Conservation (phyloP, 805 yeast species). For the Zygosaccharomyces pseudorouxii region DNA sequence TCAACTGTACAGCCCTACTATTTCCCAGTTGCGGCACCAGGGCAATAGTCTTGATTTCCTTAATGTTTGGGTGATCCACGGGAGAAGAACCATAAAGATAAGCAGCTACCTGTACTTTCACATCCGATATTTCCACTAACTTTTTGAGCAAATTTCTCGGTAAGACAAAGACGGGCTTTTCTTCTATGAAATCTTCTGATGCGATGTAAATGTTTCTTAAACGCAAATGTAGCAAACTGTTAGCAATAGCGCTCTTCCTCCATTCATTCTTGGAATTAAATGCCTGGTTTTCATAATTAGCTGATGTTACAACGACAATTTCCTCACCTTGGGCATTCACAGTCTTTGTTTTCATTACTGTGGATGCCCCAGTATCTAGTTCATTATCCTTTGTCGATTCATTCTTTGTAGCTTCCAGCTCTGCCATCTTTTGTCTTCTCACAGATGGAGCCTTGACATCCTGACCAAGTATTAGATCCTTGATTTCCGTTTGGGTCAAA, state of each 20-base stretch:
- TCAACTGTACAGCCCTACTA: constrained; percentile 58
- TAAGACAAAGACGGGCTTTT: constrained; percentile 62
- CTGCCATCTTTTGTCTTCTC: constrained; percentile 78
- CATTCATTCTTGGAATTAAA: constrained; percentile 86
- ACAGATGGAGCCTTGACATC: constrained; percentile 87
- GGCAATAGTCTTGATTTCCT: constrained; percentile 71
- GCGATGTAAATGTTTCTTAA: constrained; percentile 70
- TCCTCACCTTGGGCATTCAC: constrained; percentile 95
- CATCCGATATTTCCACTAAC: constrained; percentile 75
- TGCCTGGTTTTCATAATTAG: constrained; percentile 77
- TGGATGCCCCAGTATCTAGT: constrained; percentile 46
- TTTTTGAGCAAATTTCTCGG: constrained; percentile 77
- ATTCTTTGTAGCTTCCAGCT: constrained; percentile 49
- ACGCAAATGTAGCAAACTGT: constrained; percentile 66
- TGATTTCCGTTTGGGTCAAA: constrained; percentile 85
- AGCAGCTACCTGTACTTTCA: constrained; percentile 78
- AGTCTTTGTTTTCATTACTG: constrained; percentile 77
- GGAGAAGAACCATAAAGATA: constrained; percentile 78
- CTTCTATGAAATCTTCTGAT: constrained; percentile 59
- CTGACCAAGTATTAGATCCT: constrained; percentile 93
- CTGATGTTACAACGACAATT: constrained; percentile 88
- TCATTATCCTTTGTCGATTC: constrained; percentile 41
- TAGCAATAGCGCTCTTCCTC: constrained; percentile 81
- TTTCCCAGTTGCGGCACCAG: constrained; percentile 87
- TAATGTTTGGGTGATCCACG: constrained; percentile 60